A percentile compares a stretch with the other conserved stretches of the same genome.
Evolutionary conservation across 2,329 filamentous ascomycete species (phyloP).

Genomic region (Pseudogymnoascus verrucosus): DNA sequence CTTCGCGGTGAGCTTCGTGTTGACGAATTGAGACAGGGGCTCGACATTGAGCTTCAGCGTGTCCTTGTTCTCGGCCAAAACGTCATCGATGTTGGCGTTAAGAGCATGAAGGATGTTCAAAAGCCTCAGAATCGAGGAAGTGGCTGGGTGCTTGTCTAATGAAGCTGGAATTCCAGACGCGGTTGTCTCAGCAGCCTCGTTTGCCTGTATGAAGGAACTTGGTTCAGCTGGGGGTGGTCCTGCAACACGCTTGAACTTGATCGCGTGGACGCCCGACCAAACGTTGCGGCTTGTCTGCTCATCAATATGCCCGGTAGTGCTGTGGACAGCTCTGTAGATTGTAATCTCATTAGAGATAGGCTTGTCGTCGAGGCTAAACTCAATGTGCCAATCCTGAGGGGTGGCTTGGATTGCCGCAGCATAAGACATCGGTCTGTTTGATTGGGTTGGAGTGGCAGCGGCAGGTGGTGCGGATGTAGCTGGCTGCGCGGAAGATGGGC

Average conservation of each 20-base stretch:
- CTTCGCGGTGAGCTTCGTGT: slow-evolving; percentile 96
- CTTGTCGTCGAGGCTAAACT: slow-evolving; percentile 82
- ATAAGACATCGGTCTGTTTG: slow-evolving; percentile 68
- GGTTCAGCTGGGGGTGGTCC: slow-evolving; percentile 74
- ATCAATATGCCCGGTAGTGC: slow-evolving; percentile 44
- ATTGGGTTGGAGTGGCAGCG: slow-evolving; percentile 36
- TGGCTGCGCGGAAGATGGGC: slow-evolving; percentile 32
- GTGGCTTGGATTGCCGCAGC: slow-evolving; percentile 71
- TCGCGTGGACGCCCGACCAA: slow-evolving; percentile 83
- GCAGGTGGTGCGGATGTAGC: slow-evolving; percentile 26
- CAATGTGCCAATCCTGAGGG: slow-evolving; percentile 94
- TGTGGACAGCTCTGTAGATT: slow-evolving; percentile 86
- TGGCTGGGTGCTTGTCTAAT: slow-evolving; percentile 73
- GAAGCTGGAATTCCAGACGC: slow-evolving; percentile 64
- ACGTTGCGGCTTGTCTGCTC: slow-evolving; percentile 68
- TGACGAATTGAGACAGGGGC: slow-evolving; percentile 89
- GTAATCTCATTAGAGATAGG: slow-evolving; percentile 86
- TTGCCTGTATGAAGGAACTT: slow-evolving; percentile 48
- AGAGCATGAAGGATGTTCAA: slow-evolving; percentile 87
- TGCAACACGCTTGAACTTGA: slow-evolving; percentile 81
- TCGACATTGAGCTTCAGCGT: slow-evolving; percentile 66
- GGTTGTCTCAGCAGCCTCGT: slow-evolving; percentile 44
- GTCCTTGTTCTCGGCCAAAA: slow-evolving; percentile 70
- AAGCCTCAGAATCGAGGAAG: slow-evolving; percentile 77
- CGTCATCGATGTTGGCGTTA: slow-evolving; percentile 88